These are phyloP conservation scores for Talaromyces wortmannii DNA, from an alignment of 495 filamentous ascomycete genomes.

Conservation along the genomic window DNA sequence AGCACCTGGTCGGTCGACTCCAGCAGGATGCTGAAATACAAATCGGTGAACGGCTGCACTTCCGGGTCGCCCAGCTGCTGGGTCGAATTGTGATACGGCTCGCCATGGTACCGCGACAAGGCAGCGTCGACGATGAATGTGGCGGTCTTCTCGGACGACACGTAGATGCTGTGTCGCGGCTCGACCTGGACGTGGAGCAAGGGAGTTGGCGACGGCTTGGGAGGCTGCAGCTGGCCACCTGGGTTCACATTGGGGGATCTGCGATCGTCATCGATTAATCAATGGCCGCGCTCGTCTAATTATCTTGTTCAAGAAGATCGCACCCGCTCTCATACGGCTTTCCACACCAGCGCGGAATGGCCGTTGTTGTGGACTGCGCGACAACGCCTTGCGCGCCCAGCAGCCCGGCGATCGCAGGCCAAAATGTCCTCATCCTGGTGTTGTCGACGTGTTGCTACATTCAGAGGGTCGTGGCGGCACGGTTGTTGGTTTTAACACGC, in stretches of 20 bases:
- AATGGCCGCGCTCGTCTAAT: background rate
- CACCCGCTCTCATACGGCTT: conserved; percentile 6
- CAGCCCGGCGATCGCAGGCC: background rate
- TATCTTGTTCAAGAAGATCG: background rate
- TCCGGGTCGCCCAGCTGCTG: background rate
- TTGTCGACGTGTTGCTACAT: too few relatives aligned
- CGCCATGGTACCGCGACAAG: conserved; percentile 41
- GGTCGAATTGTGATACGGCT: conserved; percentile 26
- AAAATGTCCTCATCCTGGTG: background rate
- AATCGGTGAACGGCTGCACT: background rate
- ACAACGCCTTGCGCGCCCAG: background rate
- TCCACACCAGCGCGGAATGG: conserved; percentile 5
- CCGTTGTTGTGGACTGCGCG: background rate
- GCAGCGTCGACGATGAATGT: conserved; percentile 52
- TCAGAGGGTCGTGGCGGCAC: too few relatives aligned
- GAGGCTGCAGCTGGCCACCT: conserved; percentile 43
- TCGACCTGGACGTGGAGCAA: conserved; percentile 49
- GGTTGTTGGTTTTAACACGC: too few relatives aligned
- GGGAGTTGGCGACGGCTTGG: conserved; percentile 25
- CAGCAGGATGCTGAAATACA: conserved; percentile 3
- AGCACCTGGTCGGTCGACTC: conserved; percentile 11
- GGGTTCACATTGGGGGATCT: conserved; percentile 31
- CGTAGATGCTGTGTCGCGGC: conserved; percentile 51
- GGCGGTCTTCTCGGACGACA: conserved; percentile 39
- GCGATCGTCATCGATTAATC: background rate